Conservation (phyloP, 345 rosid species). For the Reutealis trisperma region DNA sequence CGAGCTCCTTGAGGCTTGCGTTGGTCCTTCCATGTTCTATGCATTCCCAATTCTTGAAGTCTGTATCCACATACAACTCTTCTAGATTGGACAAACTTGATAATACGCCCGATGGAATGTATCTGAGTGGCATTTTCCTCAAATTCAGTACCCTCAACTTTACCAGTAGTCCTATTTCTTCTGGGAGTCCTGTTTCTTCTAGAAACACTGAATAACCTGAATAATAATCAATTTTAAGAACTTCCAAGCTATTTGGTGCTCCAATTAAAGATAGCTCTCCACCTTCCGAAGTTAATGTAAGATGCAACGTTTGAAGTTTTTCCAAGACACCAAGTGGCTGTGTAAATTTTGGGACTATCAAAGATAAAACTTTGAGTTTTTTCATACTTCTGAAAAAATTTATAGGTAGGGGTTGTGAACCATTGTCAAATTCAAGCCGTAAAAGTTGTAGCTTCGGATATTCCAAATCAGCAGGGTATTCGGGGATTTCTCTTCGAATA, state of each 20-base stretch:
- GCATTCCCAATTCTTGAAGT: not conserved
- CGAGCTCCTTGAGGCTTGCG: not conserved
- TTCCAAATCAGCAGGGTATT: not conserved
- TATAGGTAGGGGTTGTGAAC: not conserved
- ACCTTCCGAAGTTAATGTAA: not conserved
- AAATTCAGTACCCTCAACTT: not conserved
- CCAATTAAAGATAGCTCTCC: not conserved
- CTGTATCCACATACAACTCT: not conserved
- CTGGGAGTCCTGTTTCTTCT: not conserved
- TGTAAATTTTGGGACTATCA: conserved; percentile 10
- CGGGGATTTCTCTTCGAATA: not conserved
- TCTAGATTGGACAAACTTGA: not conserved
- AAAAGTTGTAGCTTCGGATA: conserved; percentile 22
- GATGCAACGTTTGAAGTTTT: conserved; percentile 25
- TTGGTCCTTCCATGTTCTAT: not conserved
- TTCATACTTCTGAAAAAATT: conserved; percentile 13
- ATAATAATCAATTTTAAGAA: not conserved
- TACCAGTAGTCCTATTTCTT: not conserved
- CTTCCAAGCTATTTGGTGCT: not conserved
- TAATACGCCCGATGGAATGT: not conserved
- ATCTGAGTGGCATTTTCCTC: not conserved
- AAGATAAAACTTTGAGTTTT: conserved; percentile 23
- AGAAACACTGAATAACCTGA: too few relatives aligned
- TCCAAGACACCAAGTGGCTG: not conserved
- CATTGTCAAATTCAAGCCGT: accelerated